A percentile compares a stretch with the other conserved stretches of the same genome.
These are phyloP conservation scores for Boletus huronensis DNA, from an alignment of 768 basidiomycete genomes.

Conservation along the genomic window DNA sequence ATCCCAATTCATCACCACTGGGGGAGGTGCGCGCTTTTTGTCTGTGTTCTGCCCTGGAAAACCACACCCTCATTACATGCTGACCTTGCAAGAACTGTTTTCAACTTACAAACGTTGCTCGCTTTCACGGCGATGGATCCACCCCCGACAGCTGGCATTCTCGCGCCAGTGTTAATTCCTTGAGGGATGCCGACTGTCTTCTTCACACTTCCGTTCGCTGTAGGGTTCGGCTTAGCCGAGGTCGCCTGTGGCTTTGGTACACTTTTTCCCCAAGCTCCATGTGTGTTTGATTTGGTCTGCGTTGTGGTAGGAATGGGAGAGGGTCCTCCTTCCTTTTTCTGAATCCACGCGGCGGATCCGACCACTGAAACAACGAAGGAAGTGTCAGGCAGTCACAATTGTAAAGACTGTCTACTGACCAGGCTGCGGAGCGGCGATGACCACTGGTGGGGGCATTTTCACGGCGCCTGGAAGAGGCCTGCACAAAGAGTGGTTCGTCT, in stretches of 20 bases:
- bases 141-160: conserved; percentile 27
- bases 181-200: conserved; percentile 9
- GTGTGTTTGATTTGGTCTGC: background rate
- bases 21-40: background rate
- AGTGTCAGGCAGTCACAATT: conserved; percentile 4
- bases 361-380: conserved; percentile 20
- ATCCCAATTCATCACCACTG: conserved; percentile 20
- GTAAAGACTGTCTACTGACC: conserved; percentile 24
- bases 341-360: conserved; percentile 26
- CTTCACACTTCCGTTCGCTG: conserved; percentile 23
- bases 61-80: background rate
- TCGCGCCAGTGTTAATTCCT: conserved; percentile 1
- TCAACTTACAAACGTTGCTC: conserved; percentile 27
- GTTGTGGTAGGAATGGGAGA: background rate
- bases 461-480: conserved; percentile 39
- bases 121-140: conserved; percentile 26
- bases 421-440: conserved; percentile 25
- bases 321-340: conserved; percentile 11
- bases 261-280: conserved; percentile 20
- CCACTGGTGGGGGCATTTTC: conserved; percentile 25
- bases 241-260: conserved; percentile 5
- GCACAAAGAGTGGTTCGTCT: conserved; percentile 38
- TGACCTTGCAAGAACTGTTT: no score
- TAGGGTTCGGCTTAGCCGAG: conserved; percentile 8
- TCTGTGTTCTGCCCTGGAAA: conserved; percentile 16